These are phyloP conservation scores for Claviceps sp. DNA, from an alignment of 2,329 filamentous ascomycete genomes.

Conservation along the genomic window DNA sequence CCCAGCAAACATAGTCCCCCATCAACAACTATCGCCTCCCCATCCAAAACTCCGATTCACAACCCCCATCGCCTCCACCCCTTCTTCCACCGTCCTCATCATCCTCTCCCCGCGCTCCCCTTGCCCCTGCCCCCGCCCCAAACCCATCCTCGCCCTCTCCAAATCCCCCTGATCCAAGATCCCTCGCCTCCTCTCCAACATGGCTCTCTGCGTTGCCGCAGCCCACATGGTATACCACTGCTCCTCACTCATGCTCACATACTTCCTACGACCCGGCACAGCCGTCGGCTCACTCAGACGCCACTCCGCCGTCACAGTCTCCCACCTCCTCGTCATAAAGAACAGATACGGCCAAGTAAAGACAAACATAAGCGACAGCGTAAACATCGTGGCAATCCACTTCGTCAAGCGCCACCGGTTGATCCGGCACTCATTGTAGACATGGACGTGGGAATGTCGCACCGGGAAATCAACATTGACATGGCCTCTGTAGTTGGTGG, in stretches of 20 bases:
- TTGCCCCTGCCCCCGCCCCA: conserved; percentile 11
- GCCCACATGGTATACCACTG: conserved; percentile 53
- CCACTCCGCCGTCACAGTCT: conserved; percentile 51
- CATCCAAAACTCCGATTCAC: conserved; percentile 42
- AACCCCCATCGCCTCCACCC: conserved; percentile 36
- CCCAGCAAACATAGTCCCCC: background rate
- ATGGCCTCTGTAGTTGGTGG: conserved; percentile 54
- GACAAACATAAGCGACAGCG: conserved; percentile 53
- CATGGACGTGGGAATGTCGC: conserved; percentile 40
- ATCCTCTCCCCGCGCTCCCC: conserved; percentile 23
- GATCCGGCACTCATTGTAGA: conserved; percentile 48
- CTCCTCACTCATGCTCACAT: conserved; percentile 40
- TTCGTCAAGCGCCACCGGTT: conserved; percentile 51
- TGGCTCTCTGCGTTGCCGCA: conserved; percentile 43
- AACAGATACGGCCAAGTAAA: conserved; percentile 59
- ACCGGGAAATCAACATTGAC: conserved; percentile 46
- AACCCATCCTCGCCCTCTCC: conserved; percentile 19
- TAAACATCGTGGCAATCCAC: conserved; percentile 54
- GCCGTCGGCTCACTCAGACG: conserved; percentile 19
- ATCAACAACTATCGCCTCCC: conserved; percentile 22
- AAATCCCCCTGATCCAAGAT: conserved; percentile 45
- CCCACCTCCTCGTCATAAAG: conserved; percentile 53
- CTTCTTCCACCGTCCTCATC: conserved; percentile 32
- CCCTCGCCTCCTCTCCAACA: conserved; percentile 42
- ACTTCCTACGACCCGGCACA: conserved; percentile 24